Percentiles rank a stretch among this genome's conserved stretches.
These are phyloP conservation scores for Chlorella sorokiniana DNA, from an alignment of 139 green algal genomes.

Conservation along the genomic window DNA sequence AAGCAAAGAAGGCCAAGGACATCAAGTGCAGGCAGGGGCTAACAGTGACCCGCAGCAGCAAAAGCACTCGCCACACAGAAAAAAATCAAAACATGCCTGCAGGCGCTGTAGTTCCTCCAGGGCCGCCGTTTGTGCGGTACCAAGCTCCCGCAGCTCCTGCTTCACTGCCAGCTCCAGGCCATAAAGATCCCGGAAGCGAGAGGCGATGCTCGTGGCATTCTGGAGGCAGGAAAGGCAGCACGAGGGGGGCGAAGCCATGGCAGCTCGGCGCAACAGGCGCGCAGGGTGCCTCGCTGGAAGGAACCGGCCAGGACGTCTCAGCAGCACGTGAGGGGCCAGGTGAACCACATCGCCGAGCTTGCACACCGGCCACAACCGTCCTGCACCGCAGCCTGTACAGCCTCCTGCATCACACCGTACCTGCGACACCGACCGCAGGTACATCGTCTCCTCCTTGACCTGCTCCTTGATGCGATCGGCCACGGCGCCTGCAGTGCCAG, in stretches of 20 bases:
- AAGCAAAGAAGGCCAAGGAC: neutral
- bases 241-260: too few species aligned
- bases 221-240: neutral
- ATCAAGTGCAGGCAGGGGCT: neutral
- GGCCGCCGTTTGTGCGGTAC: conserved; percentile 43
- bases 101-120: conserved; percentile 8
- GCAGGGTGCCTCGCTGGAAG: too few species aligned
- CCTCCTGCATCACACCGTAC: neutral
- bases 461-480: conserved; percentile 33
- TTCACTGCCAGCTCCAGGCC: conserved; percentile 66
- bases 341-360: neutral
- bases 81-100: neutral
- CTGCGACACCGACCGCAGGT: conserved; percentile 22
- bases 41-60: too few species aligned
- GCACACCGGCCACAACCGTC: neutral
- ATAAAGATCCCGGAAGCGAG: conserved; percentile 56
- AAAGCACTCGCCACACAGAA: too few species aligned
- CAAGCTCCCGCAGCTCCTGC: conserved; percentile 54
- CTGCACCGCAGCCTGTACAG: neutral
- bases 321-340: too few species aligned
- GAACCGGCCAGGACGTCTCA: too few species aligned
- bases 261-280: too few species aligned
- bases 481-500: conserved; percentile 1
- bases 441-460: conserved; percentile 30
- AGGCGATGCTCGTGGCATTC: conserved; percentile 59